A percentile compares a stretch with the other conserved stretches of the same genome.
Evolutionary conservation across 2,329 filamentous ascomycete genomes (phyloP).

Genomic region (Lachnellula suecica): DNA sequence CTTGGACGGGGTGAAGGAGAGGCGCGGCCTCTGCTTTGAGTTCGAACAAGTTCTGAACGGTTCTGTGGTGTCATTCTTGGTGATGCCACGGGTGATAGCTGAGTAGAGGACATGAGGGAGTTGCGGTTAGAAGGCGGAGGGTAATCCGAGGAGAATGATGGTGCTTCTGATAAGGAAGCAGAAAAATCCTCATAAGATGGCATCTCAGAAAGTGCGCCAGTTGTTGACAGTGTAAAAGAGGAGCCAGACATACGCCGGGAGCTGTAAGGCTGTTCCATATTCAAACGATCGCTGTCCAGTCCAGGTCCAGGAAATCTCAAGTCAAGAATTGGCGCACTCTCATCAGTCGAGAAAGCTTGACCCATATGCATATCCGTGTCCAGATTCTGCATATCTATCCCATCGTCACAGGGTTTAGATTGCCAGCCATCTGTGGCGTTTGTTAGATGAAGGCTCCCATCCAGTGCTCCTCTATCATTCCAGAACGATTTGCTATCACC

Average conservation of each 20-base stretch:
- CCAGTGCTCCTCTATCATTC: slow-evolving; percentile 15
- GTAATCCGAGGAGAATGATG: slow-evolving; percentile 66
- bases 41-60: slow-evolving; percentile 60
- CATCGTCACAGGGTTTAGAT: slow-evolving; percentile 57
- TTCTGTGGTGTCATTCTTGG: slow-evolving; percentile 63
- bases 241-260: slow-evolving; percentile 69
- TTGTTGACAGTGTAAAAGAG: slow-evolving; percentile 71
- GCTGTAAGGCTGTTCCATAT: slow-evolving; percentile 52
- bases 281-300: slow-evolving; percentile 50
- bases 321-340: slow-evolving; percentile 62
- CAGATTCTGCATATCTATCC: slow-evolving; percentile 52
- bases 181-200: slow-evolving; percentile 72
- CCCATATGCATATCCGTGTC: slow-evolving; percentile 60
- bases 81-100: slow-evolving; percentile 71
- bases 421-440: slow-evolving; percentile 45
- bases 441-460: slow-evolving; percentile 23
- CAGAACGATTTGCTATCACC: slow-evolving; percentile 45
- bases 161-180: slow-evolving; percentile 62
- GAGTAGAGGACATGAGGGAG: slow-evolving; percentile 69
- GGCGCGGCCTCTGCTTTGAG: slow-evolving; percentile 66
- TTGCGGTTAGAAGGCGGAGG: slow-evolving; percentile 66
- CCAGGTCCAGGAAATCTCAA: slow-evolving; percentile 49
- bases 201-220: slow-evolving; percentile 64
- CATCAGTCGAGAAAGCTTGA: slow-evolving; percentile 62
- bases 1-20: slow-evolving; percentile 70